Percentiles rank a stretch among this genome's conserved stretches.
phyloP scores from a whole-genome alignment of 2,329 filamentous ascomycete species.

The Emericellopsis cladophorae region DNA sequence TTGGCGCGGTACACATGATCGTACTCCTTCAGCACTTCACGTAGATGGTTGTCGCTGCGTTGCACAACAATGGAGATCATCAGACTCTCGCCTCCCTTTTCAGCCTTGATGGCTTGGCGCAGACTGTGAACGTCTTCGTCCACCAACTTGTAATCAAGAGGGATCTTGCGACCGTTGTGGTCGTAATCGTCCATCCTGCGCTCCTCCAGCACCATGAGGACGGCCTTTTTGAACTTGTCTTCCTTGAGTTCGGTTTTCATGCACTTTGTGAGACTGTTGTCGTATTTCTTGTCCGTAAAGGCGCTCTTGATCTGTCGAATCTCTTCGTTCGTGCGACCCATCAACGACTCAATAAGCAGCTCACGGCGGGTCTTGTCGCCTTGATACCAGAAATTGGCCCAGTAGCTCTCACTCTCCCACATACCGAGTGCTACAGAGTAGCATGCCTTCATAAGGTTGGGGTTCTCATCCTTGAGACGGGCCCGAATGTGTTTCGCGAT shows the following conservation, averaged over 20 bases:
- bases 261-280: slow-evolving; percentile 66
- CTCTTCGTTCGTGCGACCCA: slow-evolving; percentile 83
- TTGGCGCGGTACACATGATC: slow-evolving; percentile 62
- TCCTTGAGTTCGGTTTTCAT: slow-evolving; percentile 90
- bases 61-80: slow-evolving; percentile 79
- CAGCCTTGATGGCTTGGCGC: slow-evolving; percentile 52
- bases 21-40: slow-evolving; percentile 68
- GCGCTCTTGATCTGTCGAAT: slow-evolving; percentile 75
- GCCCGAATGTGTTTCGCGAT: slow-evolving; percentile 74
- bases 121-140: slow-evolving; percentile 63
- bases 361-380: slow-evolving; percentile 73
- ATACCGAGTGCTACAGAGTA: slow-evolving; percentile 81
- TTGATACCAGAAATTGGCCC: slow-evolving; percentile 98
- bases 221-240: slow-evolving; percentile 88
- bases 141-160: slow-evolving; percentile 46
- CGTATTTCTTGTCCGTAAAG: slow-evolving; percentile 87
- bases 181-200: slow-evolving; percentile 72
- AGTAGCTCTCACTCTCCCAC: slow-evolving; percentile 92
- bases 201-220: slow-evolving; percentile 74
- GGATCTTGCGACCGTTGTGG: slow-evolving; percentile 42
- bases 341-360: slow-evolving; percentile 82
- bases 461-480: slow-evolving; percentile 59
- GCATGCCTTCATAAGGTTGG: slow-evolving; percentile 77
- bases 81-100: slow-evolving; percentile 72
- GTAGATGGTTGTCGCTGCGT: slow-evolving; percentile 69